Evolutionary conservation across 305 asterid genomes (phyloP), one percentile per base, ranked within the genome.

Genomic region (Solanum aculeatissimum): DNA sequence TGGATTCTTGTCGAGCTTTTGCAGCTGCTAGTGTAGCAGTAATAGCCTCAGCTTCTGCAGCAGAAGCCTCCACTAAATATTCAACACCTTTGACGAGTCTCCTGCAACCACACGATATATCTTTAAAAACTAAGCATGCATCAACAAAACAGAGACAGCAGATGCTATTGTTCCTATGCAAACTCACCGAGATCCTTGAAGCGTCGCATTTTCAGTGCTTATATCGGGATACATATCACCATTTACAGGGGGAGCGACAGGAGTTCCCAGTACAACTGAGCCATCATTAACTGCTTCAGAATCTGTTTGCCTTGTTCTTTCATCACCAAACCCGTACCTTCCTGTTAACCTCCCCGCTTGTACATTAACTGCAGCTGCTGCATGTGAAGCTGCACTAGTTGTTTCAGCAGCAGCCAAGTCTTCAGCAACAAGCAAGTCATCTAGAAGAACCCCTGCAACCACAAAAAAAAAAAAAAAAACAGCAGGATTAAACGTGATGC

Each of bases 11-110:
- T 18, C 99, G 92, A 90, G 99, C 99, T 91, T 97, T 97, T 66
- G 99, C 99, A 86, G 99, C 99, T 57, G 99, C 99, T 87, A 97
- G 77, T 72, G 99, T 91, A 29, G 98, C 98, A 87, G 89, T 91
- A 79, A 97, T 97, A 84, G 99, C 99, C 92, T 97, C 99, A 78
- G 99, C 99, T 89, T 97, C 99, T 15, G 99, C 99, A 38, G 99
- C 98, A 42, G 99, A 88, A 47, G 99, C 99, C 91, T 97, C 99
- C 88, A 97, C 99, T 88, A 97, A 89, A 93, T 94, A 97, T 62
- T 97, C 98, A 47, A 93, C 98, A 82, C 99, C 99, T 90, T 95
- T 92, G 91, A 94, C 95, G 83, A 89, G 91, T 87, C 95, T 94
- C 89, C 98, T 93, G 92, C 60, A 87, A 86, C 83, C 83, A 54